These are phyloP conservation scores for Rhizoctonia solani DNA, from an alignment of 1,284 basidiomycete species.

Conservation along the genomic window DNA sequence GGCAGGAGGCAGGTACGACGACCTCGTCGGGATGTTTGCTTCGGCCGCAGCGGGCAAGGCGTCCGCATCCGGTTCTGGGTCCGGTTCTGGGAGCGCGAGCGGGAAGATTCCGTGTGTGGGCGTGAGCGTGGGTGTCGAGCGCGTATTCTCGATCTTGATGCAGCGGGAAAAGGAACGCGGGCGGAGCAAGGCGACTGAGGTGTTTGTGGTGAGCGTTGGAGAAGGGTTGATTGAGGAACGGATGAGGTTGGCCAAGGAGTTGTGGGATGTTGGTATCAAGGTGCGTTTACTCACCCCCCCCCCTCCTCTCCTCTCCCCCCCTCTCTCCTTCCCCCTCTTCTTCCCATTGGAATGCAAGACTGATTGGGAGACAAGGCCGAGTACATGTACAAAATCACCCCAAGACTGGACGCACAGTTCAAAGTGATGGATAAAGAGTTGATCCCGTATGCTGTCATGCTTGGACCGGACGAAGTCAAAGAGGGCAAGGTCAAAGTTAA, in stretches of 20 bases:
- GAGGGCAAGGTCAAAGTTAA: constrained; percentile 88
- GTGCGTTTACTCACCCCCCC: constrained; percentile 55
- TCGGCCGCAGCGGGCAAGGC: constrained; percentile 65
- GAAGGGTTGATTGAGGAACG: constrained; percentile 89
- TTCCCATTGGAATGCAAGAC: constrained; percentile 22
- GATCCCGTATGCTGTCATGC: constrained; percentile 88
- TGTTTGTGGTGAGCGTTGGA: constrained; percentile 91
- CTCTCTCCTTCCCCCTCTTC: too few species aligned
- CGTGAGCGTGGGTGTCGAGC: constrained; percentile 90
- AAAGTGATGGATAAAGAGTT: constrained; percentile 90
- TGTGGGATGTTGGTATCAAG: constrained; percentile 90
- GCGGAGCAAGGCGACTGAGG: constrained; percentile 91
- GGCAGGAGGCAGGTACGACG: constrained; percentile 95
- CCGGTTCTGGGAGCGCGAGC: constrained; percentile 59
- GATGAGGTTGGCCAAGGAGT: constrained; percentile 77
- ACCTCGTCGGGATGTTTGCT: constrained; percentile 93
- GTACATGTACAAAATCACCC: constrained; percentile 91
- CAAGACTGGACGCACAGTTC: constrained; percentile 86
- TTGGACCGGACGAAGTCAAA: constrained; percentile 86
- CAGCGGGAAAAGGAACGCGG: constrained; percentile 74
- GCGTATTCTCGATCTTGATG: constrained; percentile 94
- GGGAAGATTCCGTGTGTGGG: constrained; percentile 86
- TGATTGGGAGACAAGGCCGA: constrained; percentile 65
- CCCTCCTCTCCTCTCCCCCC: too few species aligned
- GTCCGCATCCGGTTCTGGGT: constrained; percentile 55